Evolutionary conservation across 768 basidiomycete species (phyloP).

Genomic region (Tricholomella constricta): DNA sequence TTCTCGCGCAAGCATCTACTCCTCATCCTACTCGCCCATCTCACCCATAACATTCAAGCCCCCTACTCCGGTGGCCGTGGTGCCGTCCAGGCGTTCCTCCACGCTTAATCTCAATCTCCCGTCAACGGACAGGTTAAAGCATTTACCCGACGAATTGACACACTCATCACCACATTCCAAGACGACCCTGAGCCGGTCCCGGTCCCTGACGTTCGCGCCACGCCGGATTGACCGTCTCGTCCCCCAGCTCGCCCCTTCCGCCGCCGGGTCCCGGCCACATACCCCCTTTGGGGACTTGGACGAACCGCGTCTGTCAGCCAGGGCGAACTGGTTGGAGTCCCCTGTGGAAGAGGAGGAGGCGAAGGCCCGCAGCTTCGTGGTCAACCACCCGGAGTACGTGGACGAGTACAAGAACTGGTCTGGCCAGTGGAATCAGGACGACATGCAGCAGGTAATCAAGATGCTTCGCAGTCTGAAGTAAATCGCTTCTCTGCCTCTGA

Average conservation of each 20-base stretch:
- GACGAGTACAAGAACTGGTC: slow-evolving; percentile 14
- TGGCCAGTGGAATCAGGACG: slow-evolving; percentile 20
- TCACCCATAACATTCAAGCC: slow-evolving; percentile 34
- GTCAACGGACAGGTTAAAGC: slow-evolving; percentile 14
- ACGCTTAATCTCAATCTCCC: slow-evolving; percentile 3
- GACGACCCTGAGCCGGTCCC: slow-evolving; percentile 21
- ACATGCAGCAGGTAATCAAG: slow-evolving; percentile 15
- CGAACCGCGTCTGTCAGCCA: slow-evolving; percentile 7
- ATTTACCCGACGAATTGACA: slow-evolving; percentile 12
- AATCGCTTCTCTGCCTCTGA: not conserved
- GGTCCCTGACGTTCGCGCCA: slow-evolving; percentile 20
- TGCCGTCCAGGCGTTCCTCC: not conserved
- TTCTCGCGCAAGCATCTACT: slow-evolving; percentile 10
- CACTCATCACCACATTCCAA: slow-evolving; percentile 8
- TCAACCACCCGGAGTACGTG: slow-evolving; percentile 11
- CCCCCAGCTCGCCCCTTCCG: slow-evolving; percentile 3
- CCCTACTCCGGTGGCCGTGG: slow-evolving; percentile 22
- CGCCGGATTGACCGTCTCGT: slow-evolving; percentile 4
- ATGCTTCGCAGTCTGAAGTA: slow-evolving; percentile 15
- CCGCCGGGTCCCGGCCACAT: slow-evolving; percentile 1
- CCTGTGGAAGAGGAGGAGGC: slow-evolving; percentile 1
- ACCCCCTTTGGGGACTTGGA: not conserved
- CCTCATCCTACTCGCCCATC: slow-evolving; percentile 19
- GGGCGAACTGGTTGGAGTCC: slow-evolving; percentile 14
- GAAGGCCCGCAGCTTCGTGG: slow-evolving; percentile 4